A percentile compares a stretch with the other conserved stretches of the same genome.
Evolutionary conservation across 257 asterid species (phyloP).

Genomic region (Euphrasia confusa): DNA sequence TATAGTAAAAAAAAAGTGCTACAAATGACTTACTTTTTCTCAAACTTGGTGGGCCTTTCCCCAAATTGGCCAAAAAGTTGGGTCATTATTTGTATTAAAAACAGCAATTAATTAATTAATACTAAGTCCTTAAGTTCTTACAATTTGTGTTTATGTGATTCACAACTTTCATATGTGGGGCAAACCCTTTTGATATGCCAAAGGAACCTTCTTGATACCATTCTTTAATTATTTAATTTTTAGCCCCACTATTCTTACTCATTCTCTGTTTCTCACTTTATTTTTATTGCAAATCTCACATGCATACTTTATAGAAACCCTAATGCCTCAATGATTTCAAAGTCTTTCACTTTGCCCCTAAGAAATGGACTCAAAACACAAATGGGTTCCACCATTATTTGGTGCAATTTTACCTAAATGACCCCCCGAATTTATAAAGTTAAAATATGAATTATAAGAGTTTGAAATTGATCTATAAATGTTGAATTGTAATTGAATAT

Average conservation of each 20-base stretch:
- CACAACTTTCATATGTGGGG: constrained; percentile 24
- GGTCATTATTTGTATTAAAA: not conserved
- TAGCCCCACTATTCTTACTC: constrained; percentile 7
- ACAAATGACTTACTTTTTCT: constrained; percentile 13
- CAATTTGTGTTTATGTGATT: constrained; percentile 19
- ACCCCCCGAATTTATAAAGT: not conserved
- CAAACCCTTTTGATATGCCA: constrained; percentile 29
- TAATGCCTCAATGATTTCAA: constrained; percentile 48
- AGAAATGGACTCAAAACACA: constrained; percentile 24
- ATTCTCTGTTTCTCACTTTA: not conserved
- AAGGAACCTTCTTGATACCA: constrained; percentile 26
- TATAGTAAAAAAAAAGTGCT: constrained; percentile 3
- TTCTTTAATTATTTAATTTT: constrained; percentile 15
- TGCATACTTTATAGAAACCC: constrained; percentile 24
- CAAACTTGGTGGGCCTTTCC: constrained; percentile 32
- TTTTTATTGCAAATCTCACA: constrained; percentile 14
- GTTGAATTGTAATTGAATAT: too few species aligned
- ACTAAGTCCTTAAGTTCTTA: not conserved
- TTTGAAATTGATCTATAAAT: not conserved
- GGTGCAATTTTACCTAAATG: constrained; percentile 7
- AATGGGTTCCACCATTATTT: constrained; percentile 22
- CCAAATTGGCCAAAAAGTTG: constrained; percentile 27
- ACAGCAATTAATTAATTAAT: not conserved
- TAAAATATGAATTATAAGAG: not conserved
- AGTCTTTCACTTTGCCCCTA: constrained; percentile 36